phyloP scores from a whole-genome alignment of 306 rosid genomes.

The Cucurbita maxima region DNA sequence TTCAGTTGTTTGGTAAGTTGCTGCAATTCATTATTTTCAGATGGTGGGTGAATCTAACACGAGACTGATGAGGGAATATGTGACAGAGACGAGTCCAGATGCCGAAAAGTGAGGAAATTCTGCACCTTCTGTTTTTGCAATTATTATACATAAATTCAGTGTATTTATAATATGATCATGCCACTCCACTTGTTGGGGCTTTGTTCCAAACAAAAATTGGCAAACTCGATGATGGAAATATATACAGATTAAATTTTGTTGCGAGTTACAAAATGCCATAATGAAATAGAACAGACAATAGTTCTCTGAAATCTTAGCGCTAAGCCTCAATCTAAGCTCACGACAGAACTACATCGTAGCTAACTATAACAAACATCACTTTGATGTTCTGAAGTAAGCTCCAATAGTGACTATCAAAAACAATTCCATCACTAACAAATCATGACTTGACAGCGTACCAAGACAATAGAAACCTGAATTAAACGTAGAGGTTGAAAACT shows the following conservation, averaged over 20 bases:
- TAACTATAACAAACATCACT: background rate
- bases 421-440: background rate
- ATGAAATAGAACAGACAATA: too few species aligned
- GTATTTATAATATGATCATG: background rate
- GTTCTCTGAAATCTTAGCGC: background rate
- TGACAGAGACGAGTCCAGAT: conserved; percentile 42
- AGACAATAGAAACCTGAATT: background rate
- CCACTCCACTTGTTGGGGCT: background rate
- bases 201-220: background rate
- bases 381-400: background rate
- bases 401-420: background rate
- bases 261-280: background rate
- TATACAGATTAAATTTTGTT: background rate
- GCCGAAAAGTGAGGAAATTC: conserved; percentile 25
- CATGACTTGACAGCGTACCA: background rate
- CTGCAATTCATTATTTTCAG: conserved; percentile 25
- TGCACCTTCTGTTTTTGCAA: background rate
- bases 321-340: background rate
- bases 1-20: background rate
- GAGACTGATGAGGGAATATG: conserved; percentile 59
- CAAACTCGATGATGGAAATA: background rate
- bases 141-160: background rate
- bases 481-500: background rate
- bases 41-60: conserved; percentile 70
- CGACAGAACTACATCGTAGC: background rate